Conservation (phyloP, 2,329 filamentous ascomycete genomes). For the Penicillium sp. region DNA sequence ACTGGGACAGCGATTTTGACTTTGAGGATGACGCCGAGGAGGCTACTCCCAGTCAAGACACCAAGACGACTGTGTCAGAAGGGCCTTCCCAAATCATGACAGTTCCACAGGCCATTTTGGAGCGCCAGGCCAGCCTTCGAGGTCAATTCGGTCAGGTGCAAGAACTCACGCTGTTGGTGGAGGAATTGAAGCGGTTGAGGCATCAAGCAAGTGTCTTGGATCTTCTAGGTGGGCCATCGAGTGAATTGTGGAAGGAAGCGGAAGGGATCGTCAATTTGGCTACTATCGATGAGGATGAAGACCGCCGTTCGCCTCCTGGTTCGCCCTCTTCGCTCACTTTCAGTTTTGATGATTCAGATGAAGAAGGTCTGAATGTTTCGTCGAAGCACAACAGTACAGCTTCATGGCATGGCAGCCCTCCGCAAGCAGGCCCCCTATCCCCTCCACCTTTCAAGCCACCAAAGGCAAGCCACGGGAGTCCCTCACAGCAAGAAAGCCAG, state of each 20-base stretch:
- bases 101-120: constrained; percentile 62
- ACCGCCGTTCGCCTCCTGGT: constrained; percentile 48
- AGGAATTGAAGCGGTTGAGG: constrained; percentile 63
- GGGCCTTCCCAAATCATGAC: constrained; percentile 36
- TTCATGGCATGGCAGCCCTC: constrained; percentile 28
- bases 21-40: constrained; percentile 58
- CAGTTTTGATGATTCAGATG: constrained; percentile 60
- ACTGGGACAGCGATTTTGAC: constrained; percentile 69
- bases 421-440: constrained; percentile 26
- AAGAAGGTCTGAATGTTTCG: constrained; percentile 41
- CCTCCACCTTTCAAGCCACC: constrained; percentile 20
- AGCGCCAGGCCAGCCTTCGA: constrained; percentile 64
- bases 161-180: constrained; percentile 63
- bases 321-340: constrained; percentile 59
- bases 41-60: constrained; percentile 44
- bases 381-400: constrained; percentile 33
- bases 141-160: constrained; percentile 64
- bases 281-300: constrained; percentile 62
- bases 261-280: constrained; percentile 67
- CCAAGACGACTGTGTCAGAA: constrained; percentile 23
- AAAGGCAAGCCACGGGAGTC: constrained; percentile 27
- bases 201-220: constrained; percentile 55
- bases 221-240: constrained; percentile 54
- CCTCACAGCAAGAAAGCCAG: constrained; percentile 22
- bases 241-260: constrained; percentile 62